phyloP scores from a whole-genome alignment of 495 filamentous ascomycete genomes.

The Penicillium pancosmium region DNA sequence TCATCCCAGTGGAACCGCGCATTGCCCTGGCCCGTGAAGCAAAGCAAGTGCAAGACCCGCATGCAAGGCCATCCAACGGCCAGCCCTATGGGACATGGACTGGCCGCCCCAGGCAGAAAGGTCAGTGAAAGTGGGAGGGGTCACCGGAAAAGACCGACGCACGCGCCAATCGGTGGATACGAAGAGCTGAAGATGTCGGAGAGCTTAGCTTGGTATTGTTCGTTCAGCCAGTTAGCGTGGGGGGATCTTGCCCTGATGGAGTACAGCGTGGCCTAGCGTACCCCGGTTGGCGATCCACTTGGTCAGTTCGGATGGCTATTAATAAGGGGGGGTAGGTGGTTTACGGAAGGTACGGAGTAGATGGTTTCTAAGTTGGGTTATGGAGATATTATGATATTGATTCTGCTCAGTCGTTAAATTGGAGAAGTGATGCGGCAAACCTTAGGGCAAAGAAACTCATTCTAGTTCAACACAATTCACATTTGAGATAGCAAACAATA shows the following conservation, averaged over 20 bases:
- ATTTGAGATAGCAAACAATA: no score
- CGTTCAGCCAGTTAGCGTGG: neutral
- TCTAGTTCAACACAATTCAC: no score
- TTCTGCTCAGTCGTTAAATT: no score
- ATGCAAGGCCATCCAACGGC: constrained; percentile 8
- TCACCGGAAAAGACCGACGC: constrained; percentile 5
- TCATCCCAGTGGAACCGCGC: constrained; percentile 1
- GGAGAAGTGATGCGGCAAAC: no score
- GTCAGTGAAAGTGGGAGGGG: neutral
- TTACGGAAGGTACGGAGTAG: no score
- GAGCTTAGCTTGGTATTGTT: neutral
- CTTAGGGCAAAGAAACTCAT: no score
- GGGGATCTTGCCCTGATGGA: neutral
- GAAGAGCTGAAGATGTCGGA: constrained; percentile 6
- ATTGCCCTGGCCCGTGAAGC: constrained; percentile 3
- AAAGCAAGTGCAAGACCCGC: neutral
- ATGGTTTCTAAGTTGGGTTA: neutral
- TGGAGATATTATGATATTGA: neutral
- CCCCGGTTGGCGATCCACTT: constrained; percentile 3
- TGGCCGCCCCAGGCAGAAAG: neutral
- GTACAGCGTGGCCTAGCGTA: neutral
- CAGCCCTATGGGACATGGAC: constrained; percentile 1
- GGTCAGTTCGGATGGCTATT: neutral
- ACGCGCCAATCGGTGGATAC: constrained; percentile 7
- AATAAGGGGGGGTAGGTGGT: neutral